Evolutionary conservation across 257 asterid genomes (phyloP).

Genomic region (Sherardia arvensis): DNA sequence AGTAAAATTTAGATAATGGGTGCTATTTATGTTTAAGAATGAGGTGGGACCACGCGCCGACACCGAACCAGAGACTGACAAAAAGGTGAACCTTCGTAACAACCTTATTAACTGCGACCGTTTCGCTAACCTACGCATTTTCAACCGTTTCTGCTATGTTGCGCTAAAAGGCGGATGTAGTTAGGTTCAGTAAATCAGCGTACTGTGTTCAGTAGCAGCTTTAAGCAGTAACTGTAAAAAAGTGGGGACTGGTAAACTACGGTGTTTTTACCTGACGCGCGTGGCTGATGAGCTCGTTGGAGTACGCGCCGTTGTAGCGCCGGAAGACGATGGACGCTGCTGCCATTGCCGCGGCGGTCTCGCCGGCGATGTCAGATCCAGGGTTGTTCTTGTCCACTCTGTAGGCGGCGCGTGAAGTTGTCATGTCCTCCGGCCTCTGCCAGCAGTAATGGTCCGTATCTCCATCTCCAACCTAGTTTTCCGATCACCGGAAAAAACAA

Average conservation of each 20-base stretch:
- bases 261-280: slow-evolving; percentile 49
- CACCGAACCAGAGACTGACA: slow-evolving; percentile 19
- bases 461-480: slow-evolving; percentile 92
- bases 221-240: background rate
- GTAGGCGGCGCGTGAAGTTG: slow-evolving; percentile 78
- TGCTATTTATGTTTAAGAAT: background rate
- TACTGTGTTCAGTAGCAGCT: background rate
- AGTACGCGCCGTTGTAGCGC: slow-evolving; percentile 50
- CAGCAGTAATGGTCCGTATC: slow-evolving; percentile 89
- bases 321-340: slow-evolving; percentile 88
- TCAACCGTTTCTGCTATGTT: slow-evolving; percentile 10
- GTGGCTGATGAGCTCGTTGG: slow-evolving; percentile 69
- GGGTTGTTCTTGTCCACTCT: slow-evolving; percentile 64
- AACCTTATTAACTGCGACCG: slow-evolving; percentile 18
- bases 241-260: background rate
- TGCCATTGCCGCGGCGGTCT: slow-evolving; percentile 96
- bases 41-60: background rate
- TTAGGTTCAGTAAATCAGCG: background rate
- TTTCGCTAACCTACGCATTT: slow-evolving; percentile 13
- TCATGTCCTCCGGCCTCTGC: slow-evolving; percentile 98
- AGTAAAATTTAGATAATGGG: background rate
- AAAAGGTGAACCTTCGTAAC: slow-evolving; percentile 25
- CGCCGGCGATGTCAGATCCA: slow-evolving; percentile 95
- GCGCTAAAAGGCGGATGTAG: background rate
- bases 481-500: background rate